These are phyloP conservation scores for Phytophthora citricola DNA, from an alignment of 352 stramenopile species.

Conservation along the genomic window DNA sequence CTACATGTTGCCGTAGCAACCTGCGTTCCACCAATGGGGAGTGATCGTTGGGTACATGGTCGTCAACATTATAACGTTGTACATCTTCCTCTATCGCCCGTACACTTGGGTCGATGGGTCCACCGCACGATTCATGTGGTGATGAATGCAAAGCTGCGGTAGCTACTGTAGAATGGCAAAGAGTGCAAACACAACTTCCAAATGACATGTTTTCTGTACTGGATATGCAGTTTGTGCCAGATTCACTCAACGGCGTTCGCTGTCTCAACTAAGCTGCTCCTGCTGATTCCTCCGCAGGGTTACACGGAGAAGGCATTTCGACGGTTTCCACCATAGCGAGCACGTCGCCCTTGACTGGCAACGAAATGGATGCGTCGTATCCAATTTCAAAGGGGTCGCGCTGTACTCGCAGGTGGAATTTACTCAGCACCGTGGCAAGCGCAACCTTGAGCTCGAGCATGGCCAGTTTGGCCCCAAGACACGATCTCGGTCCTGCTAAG, in stretches of 20 bases:
- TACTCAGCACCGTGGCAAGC: constrained; percentile 48
- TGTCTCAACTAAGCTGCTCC: constrained; percentile 20
- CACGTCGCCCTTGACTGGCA: constrained; percentile 49
- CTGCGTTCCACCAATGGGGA: constrained; percentile 41
- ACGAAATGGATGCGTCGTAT: constrained; percentile 50
- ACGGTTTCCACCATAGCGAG: constrained; percentile 30
- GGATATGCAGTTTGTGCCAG: constrained; percentile 6
- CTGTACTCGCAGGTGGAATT: constrained; percentile 37
- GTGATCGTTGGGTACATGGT: constrained; percentile 55
- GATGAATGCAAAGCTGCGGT: constrained; percentile 13
- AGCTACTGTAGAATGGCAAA: constrained; percentile 11
- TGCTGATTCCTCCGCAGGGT: constrained; percentile 11
- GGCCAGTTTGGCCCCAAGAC: constrained; percentile 62
- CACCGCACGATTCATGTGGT: constrained; percentile 90
- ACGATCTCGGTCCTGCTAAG: constrained; percentile 65
- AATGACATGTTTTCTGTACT: background rate
- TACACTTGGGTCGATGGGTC: constrained; percentile 85
- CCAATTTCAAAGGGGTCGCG: constrained; percentile 41
- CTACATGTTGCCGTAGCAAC: constrained; percentile 56
- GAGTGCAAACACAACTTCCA: constrained; percentile 2
- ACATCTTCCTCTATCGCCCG: constrained; percentile 73
- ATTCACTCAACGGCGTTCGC: background rate
- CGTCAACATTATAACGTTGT: constrained; percentile 74
- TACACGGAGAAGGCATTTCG: background rate
- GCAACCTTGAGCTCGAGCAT: constrained; percentile 73